phyloP scores from a whole-genome alignment of 371 early-diverging fungal genomes.

The Entomophthora muscae region DNA sequence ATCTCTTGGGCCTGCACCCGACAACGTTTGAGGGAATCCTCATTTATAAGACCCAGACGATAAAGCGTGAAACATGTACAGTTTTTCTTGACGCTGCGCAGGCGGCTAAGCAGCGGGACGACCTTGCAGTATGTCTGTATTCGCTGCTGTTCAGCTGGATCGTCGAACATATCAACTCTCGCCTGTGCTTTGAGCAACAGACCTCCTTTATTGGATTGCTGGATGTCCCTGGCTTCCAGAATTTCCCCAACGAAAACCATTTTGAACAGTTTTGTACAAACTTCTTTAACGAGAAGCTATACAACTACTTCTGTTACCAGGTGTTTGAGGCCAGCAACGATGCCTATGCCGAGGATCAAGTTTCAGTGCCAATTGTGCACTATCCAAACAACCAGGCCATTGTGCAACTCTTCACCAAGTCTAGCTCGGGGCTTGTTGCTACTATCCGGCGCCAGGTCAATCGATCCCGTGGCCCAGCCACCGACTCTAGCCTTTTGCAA shows the following conservation, averaged over 20 bases:
- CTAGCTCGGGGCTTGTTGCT: slow-evolving; percentile 37
- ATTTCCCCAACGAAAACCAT: slow-evolving; percentile 23
- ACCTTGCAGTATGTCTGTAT: slow-evolving; percentile 53
- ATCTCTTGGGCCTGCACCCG: slow-evolving; percentile 67
- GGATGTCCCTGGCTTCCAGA: slow-evolving; percentile 46
- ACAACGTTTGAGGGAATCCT: slow-evolving; percentile 63
- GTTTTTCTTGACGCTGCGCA: slow-evolving; percentile 61
- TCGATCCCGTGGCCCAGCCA: slow-evolving; percentile 16
- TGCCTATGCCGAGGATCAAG: slow-evolving; percentile 10
- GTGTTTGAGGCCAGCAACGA: slow-evolving; percentile 18
- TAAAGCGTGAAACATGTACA: slow-evolving; percentile 68
- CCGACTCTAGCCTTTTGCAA: slow-evolving; percentile 19
- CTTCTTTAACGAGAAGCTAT: slow-evolving; percentile 70
- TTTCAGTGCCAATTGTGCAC: slow-evolving; percentile 24
- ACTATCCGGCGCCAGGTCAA: slow-evolving; percentile 33
- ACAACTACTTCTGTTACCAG: slow-evolving; percentile 42
- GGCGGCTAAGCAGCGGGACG: slow-evolving; percentile 49
- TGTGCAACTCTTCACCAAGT: slow-evolving; percentile 32
- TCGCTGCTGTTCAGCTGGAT: slow-evolving; percentile 59
- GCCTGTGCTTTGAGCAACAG: slow-evolving; percentile 37
- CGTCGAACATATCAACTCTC: slow-evolving; percentile 48
- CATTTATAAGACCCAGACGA: slow-evolving; percentile 53
- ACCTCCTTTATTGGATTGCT: slow-evolving; percentile 52
- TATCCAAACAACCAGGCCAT: slow-evolving; percentile 39
- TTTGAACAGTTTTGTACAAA: slow-evolving; percentile 68